Evolutionary conservation across 345 rosid genomes (phyloP).

Genomic region (Gossypium stocksii): DNA sequence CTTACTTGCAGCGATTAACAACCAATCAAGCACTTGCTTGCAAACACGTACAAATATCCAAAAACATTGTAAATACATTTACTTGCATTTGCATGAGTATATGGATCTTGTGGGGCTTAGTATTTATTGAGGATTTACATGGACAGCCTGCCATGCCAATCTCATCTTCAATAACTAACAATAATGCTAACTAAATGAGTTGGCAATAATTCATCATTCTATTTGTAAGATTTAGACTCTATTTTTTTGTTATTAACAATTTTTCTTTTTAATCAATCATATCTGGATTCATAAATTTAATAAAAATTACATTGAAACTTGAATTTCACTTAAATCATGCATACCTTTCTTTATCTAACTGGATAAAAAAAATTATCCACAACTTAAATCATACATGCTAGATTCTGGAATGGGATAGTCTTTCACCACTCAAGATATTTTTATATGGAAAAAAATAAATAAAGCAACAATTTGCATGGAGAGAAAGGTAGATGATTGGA

Average conservation of each 20-base stretch:
- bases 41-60: background rate
- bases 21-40: slow-evolving; percentile 24
- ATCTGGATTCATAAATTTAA: too few species aligned
- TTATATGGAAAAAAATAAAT: background rate
- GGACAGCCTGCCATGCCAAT: background rate
- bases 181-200: background rate
- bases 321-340: too few species aligned
- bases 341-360: too few species aligned
- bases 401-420: background rate
- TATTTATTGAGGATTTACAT: background rate
- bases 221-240: background rate
- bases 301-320: too few species aligned
- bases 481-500: background rate
- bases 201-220: background rate
- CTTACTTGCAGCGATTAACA: slow-evolving; percentile 39
- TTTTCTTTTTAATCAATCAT: background rate
- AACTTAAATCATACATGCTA: background rate
- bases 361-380: background rate
- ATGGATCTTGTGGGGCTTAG: slow-evolving; percentile 26
- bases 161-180: background rate
- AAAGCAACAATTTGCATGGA: background rate
- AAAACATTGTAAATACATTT: slow-evolving; percentile 20
- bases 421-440: background rate
- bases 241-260: background rate
- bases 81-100: slow-evolving; percentile 23